Percentiles rank a stretch among this genome's conserved stretches.
phyloP scores from a whole-genome alignment of 306 rosid species.

The Quercus alba region DNA sequence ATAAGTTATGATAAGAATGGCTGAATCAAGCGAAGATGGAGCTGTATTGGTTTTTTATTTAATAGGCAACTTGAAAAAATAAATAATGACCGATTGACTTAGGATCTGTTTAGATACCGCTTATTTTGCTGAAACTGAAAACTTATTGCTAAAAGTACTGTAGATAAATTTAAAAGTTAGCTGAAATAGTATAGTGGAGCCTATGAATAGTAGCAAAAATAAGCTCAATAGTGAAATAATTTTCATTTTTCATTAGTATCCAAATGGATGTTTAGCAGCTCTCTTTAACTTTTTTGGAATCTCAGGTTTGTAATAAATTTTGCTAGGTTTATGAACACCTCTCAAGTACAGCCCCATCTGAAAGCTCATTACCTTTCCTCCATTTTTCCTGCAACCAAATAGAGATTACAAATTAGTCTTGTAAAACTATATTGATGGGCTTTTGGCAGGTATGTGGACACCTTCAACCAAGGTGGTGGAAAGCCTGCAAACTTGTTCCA shows the following conservation, averaged over 20 bases:
- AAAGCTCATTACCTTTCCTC: not conserved
- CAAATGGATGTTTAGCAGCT: not conserved
- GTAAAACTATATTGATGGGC: constrained; percentile 3
- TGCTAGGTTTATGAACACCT: not conserved
- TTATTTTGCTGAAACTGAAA: no score
- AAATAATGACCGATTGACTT: not conserved
- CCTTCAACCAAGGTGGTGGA: constrained; percentile 82
- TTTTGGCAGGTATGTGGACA: constrained; percentile 84
- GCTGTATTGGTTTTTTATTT: not conserved
- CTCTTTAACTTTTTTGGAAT: not conserved
- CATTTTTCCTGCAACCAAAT: not conserved
- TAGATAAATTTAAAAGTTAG: no score
- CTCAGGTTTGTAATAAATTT: not conserved
- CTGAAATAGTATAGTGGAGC: no score
- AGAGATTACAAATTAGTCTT: not conserved
- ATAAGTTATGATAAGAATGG: not conserved
- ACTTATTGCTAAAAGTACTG: no score
- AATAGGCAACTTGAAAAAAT: not conserved
- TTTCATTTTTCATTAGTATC: no score
- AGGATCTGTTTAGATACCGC: no score
- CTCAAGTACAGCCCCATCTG: not conserved
- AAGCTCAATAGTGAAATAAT: no score
- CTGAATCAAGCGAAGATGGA: not conserved
- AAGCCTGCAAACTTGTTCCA: constrained; percentile 65
- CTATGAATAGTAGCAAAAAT: no score